phyloP scores from a whole-genome alignment of 228 moss, liverwort and hornwort genomes.

The Sphagnum fallax region DNA sequence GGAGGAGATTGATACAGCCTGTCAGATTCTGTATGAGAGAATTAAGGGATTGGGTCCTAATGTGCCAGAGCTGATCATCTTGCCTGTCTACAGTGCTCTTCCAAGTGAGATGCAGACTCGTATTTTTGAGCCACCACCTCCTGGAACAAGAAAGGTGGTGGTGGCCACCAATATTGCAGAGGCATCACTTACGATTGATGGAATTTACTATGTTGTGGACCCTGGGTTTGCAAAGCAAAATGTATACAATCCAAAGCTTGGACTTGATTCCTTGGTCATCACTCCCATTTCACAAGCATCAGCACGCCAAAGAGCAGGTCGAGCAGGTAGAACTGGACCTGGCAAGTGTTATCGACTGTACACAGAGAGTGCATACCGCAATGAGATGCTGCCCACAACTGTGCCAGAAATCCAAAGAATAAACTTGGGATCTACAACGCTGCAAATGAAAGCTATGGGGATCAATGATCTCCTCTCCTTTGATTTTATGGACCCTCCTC shows the following conservation, averaged over 20 bases:
- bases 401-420: constrained; percentile 96
- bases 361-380: constrained; percentile 93
- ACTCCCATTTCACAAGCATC: constrained; percentile 98
- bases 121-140: constrained; percentile 93
- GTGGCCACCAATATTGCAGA: constrained; percentile 98
- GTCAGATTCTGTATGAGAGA: constrained; percentile 86
- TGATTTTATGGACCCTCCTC: constrained; percentile 99
- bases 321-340: constrained; percentile 94
- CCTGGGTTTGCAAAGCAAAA: constrained; percentile 99
- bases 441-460: constrained; percentile 99
- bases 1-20: constrained; percentile 95
- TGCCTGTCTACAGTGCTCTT: constrained; percentile 90
- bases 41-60: constrained; percentile 94
- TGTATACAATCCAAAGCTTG: constrained; percentile 90
- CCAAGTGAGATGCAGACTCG: constrained; percentile 99
- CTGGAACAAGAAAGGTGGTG: constrained; percentile 93
- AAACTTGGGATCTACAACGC: constrained; percentile 71
- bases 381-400: constrained; percentile 97
- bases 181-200: constrained; percentile 95
- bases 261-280: constrained; percentile 90
- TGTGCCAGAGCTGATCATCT: constrained; percentile 87
- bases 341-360: constrained; percentile 95
- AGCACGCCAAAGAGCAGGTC: constrained; percentile 91
- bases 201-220: constrained; percentile 93
- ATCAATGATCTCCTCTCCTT: constrained; percentile 94